These are phyloP conservation scores for Sclerotinia glacialis DNA, from an alignment of 2,329 filamentous ascomycete genomes.

Conservation along the genomic window DNA sequence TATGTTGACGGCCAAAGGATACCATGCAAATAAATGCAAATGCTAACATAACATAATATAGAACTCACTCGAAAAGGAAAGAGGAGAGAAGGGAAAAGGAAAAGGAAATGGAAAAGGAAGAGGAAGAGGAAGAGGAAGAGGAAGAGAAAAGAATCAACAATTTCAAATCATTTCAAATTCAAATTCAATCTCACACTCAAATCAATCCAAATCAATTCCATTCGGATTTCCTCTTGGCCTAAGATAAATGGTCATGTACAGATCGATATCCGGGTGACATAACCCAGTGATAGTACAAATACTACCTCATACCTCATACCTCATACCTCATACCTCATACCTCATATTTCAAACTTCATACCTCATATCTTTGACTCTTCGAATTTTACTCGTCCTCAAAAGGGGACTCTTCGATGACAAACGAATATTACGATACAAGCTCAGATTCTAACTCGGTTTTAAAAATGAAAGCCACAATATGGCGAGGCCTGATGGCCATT, in stretches of 20 bases:
- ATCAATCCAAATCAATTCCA: not conserved
- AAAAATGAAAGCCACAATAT: slow-evolving; percentile 39
- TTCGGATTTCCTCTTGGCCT: too few species aligned
- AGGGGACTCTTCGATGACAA: slow-evolving; percentile 7
- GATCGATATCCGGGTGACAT: not conserved
- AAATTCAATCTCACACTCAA: not conserved
- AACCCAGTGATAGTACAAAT: not conserved
- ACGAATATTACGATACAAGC: not conserved
- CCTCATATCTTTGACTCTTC: not conserved
- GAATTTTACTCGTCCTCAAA: not conserved
- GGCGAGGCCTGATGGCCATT: slow-evolving; percentile 39
- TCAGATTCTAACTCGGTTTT: slow-evolving; percentile 24
- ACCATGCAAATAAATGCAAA: too few species aligned
- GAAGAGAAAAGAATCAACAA: not conserved
- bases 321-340: not conserved
- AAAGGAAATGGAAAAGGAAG: too few species aligned
- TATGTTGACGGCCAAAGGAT: not conserved
- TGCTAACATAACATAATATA: too few species aligned
- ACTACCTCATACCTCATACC: not conserved
- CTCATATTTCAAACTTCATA: not conserved
- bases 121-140: too few species aligned
- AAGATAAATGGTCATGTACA: not conserved
- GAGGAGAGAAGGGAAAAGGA: too few species aligned
- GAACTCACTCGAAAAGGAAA: too few species aligned
- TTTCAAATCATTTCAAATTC: not conserved